phyloP scores from a whole-genome alignment of 2,329 filamentous ascomycete species.

The Periconia digitata region DNA sequence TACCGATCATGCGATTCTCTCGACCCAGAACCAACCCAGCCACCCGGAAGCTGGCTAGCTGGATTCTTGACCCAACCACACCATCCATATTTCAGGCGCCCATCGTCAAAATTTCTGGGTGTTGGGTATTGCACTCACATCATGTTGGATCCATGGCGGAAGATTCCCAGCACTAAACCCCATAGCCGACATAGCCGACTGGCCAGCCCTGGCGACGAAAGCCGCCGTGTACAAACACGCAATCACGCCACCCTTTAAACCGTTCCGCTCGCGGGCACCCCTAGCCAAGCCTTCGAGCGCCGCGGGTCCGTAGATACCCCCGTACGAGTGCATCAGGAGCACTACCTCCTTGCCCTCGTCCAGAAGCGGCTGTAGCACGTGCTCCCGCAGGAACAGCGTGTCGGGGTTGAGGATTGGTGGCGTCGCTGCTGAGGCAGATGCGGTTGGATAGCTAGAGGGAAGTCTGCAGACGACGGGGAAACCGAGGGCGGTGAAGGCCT shows the following conservation, averaged over 20 bases:
- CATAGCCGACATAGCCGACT: slow-evolving; percentile 6
- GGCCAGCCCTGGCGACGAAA: background rate
- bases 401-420: slow-evolving; percentile 3
- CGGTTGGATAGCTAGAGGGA: background rate
- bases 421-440: background rate
- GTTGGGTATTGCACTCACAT: slow-evolving; percentile 4
- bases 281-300: slow-evolving; percentile 10
- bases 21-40: too few species aligned
- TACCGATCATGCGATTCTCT: too few species aligned
- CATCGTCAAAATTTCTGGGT: too few species aligned
- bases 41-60: too few species aligned
- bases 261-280: background rate
- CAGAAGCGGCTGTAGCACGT: slow-evolving; percentile 5
- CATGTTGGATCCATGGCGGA: slow-evolving; percentile 5
- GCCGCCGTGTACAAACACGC: slow-evolving; percentile 5
- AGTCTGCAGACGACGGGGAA: slow-evolving; percentile 2
- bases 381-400: slow-evolving; percentile 2
- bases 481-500: slow-evolving; percentile 1
- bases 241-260: slow-evolving; percentile 8
- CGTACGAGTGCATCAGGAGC: slow-evolving; percentile 15
- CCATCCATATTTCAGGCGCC: too few species aligned
- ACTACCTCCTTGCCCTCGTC: slow-evolving; percentile 10
- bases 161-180: slow-evolving; percentile 2
- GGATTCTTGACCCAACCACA: too few species aligned
- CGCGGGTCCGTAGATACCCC: slow-evolving; percentile 8